phyloP scores from a whole-genome alignment of 2,329 filamentous ascomycete genomes.

The Blastomyces percursus region DNA sequence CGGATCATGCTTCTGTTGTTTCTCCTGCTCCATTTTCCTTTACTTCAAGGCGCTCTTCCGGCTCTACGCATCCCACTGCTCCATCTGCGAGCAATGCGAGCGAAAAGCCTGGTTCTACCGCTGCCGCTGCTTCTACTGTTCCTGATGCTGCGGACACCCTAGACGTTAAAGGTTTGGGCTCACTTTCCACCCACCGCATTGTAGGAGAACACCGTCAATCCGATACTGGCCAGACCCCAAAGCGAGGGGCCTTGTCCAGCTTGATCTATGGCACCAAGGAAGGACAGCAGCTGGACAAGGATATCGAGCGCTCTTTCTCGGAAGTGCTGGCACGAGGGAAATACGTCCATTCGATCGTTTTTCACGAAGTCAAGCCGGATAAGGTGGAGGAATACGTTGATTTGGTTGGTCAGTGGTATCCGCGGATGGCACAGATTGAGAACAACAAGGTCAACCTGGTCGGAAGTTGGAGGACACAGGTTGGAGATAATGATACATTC shows the following conservation, averaged over 20 bases:
- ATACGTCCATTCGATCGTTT: constrained; percentile 96
- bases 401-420: constrained; percentile 84
- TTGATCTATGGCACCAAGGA: constrained; percentile 97
- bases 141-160: constrained; percentile 32
- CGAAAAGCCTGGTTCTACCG: constrained; percentile 16
- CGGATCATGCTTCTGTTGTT: constrained; percentile 37
- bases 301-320: constrained; percentile 92
- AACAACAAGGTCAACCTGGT: constrained; percentile 94
- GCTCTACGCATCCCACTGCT: constrained; percentile 32
- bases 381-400: constrained; percentile 91
- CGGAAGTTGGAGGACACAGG: constrained; percentile 95
- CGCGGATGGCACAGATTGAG: constrained; percentile 68
- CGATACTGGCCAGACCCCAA: constrained; percentile 39
- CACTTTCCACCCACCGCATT: constrained; percentile 45
- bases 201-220: constrained; percentile 46
- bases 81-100: constrained; percentile 37
- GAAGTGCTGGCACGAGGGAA: constrained; percentile 92
- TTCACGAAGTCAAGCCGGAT: constrained; percentile 90
- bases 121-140: constrained; percentile 29
- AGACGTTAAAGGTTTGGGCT: constrained; percentile 45
- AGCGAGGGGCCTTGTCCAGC: constrained; percentile 65
- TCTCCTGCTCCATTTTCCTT: constrained; percentile 30
- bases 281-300: constrained; percentile 82
- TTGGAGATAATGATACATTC: constrained; percentile 95
- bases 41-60: constrained; percentile 25